These are phyloP conservation scores for Aspergillus sp. DNA, from an alignment of 2,329 filamentous ascomycete genomes.

Conservation along the genomic window DNA sequence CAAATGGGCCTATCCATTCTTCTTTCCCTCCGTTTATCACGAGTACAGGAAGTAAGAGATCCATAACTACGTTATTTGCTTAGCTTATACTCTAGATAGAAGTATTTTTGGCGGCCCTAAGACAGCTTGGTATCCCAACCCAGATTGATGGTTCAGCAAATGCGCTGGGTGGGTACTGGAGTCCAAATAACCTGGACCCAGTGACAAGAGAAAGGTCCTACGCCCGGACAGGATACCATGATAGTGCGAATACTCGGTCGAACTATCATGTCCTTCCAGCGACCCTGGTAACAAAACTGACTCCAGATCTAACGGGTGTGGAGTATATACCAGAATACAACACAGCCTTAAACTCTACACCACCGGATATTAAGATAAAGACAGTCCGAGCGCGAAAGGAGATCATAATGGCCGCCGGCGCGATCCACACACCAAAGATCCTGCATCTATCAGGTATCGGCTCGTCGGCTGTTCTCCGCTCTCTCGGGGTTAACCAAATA, in stretches of 20 bases:
- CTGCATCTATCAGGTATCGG: background rate
- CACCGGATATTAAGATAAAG: background rate
- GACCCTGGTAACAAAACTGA: background rate
- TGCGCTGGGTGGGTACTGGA: background rate
- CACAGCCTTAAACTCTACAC: background rate
- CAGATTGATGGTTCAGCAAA: background rate
- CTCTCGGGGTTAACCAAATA: background rate
- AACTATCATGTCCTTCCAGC: slow-evolving; percentile 1
- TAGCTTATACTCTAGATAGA: background rate
- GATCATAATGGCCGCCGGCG: slow-evolving; percentile 2
- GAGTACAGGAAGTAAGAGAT: too few species aligned
- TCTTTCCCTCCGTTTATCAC: background rate
- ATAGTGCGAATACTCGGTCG: background rate
- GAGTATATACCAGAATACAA: slow-evolving; percentile 1
- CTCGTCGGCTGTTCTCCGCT: background rate
- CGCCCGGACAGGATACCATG: slow-evolving; percentile 1
- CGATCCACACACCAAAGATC: slow-evolving; percentile 3
- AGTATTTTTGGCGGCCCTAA: background rate
- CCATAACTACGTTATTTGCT: too few species aligned
- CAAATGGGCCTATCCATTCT: background rate
- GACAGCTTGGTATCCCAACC: slow-evolving; percentile 1
- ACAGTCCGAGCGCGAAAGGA: background rate
- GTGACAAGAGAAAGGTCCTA: background rate
- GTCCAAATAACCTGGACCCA: background rate
- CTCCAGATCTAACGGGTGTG: background rate